These are phyloP conservation scores for Fusarium vanettenii DNA, from an alignment of 2,329 filamentous ascomycete genomes.

Conservation along the genomic window DNA sequence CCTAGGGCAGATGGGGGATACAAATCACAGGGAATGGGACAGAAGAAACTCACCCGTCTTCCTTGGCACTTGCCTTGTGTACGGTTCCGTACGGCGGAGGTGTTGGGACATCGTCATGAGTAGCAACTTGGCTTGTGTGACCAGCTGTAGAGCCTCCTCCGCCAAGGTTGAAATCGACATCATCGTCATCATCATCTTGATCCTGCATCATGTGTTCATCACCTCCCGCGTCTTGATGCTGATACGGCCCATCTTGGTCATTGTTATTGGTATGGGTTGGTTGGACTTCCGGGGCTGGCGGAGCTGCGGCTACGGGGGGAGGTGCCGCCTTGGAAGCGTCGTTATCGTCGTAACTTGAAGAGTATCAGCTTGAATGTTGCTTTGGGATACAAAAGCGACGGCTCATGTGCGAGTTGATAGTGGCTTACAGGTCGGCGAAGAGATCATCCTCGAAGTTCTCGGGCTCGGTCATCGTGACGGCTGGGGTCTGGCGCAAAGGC, in stretches of 20 bases:
- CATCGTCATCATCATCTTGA: slow-evolving; percentile 65
- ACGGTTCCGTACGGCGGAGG: slow-evolving; percentile 51
- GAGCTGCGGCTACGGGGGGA: slow-evolving; percentile 43
- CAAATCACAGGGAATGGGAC: slow-evolving; percentile 41
- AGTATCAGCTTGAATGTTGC: slow-evolving; percentile 10
- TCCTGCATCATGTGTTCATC: slow-evolving; percentile 59
- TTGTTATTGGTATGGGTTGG: slow-evolving; percentile 41
- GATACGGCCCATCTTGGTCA: slow-evolving; percentile 34
- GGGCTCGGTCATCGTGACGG: slow-evolving; percentile 76
- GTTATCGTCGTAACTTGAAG: slow-evolving; percentile 73
- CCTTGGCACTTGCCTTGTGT: slow-evolving; percentile 72
- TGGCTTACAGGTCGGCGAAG: slow-evolving; percentile 89
- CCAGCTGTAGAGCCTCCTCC: slow-evolving; percentile 49
- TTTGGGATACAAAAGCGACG: background rate
- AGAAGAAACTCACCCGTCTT: slow-evolving; percentile 56
- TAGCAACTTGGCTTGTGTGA: slow-evolving; percentile 40
- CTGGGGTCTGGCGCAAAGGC: slow-evolving; percentile 8
- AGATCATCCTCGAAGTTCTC: slow-evolving; percentile 93
- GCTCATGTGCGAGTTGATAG: background rate
- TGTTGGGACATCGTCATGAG: slow-evolving; percentile 48
- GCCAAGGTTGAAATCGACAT: slow-evolving; percentile 69
- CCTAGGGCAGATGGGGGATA: slow-evolving; percentile 14
- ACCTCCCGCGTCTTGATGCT: slow-evolving; percentile 40
- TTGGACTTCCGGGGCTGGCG: slow-evolving; percentile 42
- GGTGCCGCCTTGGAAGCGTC: slow-evolving; percentile 57